phyloP scores from a whole-genome alignment of 140 eudicot genomes.

The Ambrosia hybrid region DNA sequence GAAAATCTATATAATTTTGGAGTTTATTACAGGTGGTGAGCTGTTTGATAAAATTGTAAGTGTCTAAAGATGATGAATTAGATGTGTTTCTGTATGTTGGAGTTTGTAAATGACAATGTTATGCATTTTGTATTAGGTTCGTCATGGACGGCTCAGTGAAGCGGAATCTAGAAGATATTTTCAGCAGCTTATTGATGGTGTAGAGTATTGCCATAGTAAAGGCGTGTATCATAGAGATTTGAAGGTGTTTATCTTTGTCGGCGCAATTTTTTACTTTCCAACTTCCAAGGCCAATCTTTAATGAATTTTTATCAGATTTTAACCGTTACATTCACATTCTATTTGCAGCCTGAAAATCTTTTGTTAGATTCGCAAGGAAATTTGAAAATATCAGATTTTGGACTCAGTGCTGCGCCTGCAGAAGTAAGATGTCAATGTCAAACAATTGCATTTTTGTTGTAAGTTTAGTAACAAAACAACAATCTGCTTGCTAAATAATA shows the following conservation, averaged over 20 bases:
- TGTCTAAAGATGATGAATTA: constrained; percentile 16
- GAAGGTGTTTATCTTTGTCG: constrained; percentile 50
- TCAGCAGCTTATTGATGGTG: constrained; percentile 98
- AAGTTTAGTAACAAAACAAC: neutral
- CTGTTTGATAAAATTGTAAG: constrained; percentile 97
- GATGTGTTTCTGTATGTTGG: constrained; percentile 7
- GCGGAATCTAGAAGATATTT: constrained; percentile 82
- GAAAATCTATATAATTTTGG: constrained; percentile 89
- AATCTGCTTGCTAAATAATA: neutral
- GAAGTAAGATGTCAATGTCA: constrained; percentile 54
- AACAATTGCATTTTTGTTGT: neutral
- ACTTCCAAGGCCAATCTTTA: constrained; percentile 11
- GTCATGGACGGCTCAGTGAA: constrained; percentile 94
- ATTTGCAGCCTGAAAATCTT: constrained; percentile 95
- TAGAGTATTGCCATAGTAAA: constrained; percentile 91
- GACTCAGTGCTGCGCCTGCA: constrained; percentile 94
- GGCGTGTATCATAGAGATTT: constrained; percentile 96
- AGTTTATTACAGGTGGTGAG: constrained; percentile 97
- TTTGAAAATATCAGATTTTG: constrained; percentile 93
- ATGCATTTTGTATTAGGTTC: constrained; percentile 52
- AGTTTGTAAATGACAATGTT: neutral
- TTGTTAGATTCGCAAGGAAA: constrained; percentile 94
- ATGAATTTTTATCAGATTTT: constrained; percentile 23
- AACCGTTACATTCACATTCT: constrained; percentile 14
- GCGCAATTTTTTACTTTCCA: constrained; percentile 11